phyloP scores from a whole-genome alignment of 345 rosid species.

The Clausena lansium region DNA sequence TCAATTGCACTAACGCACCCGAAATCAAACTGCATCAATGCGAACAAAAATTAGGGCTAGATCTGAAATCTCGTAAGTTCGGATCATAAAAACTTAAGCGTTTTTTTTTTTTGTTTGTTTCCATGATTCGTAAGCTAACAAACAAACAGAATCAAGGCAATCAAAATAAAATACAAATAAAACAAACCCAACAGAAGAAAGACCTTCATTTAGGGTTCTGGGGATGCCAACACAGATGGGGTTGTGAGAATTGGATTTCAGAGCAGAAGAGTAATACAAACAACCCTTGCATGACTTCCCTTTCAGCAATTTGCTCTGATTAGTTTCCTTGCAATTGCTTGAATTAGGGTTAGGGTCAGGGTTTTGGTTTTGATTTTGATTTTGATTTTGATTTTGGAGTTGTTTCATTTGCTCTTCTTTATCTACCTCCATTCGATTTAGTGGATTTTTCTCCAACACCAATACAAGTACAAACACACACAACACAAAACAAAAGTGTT shows the following conservation, averaged over 20 bases:
- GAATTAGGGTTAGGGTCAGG: constrained; percentile 10
- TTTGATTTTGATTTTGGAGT: constrained; percentile 4
- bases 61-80: not conserved
- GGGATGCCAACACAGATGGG: constrained; percentile 51
- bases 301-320: constrained; percentile 13
- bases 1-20: not conserved
- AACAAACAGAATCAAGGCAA: not conserved
- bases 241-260: constrained; percentile 32
- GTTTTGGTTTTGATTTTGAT: not conserved
- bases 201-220: constrained; percentile 38
- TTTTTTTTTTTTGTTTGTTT: not conserved
- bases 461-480: not conserved
- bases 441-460: not conserved
- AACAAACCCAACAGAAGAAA: constrained; percentile 1
- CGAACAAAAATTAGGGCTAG: not conserved
- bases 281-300: constrained; percentile 53
- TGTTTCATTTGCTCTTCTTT: constrained; percentile 4
- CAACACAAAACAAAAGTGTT: not conserved
- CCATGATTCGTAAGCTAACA: not conserved
- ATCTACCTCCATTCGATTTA: constrained; percentile 13
- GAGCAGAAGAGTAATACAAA: constrained; percentile 38
- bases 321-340: not conserved
- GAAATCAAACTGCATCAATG: not conserved
- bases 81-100: not conserved
- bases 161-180: not conserved